phyloP scores from a whole-genome alignment of 2,329 filamentous ascomycete species.

The Colletotrichum sp. region DNA sequence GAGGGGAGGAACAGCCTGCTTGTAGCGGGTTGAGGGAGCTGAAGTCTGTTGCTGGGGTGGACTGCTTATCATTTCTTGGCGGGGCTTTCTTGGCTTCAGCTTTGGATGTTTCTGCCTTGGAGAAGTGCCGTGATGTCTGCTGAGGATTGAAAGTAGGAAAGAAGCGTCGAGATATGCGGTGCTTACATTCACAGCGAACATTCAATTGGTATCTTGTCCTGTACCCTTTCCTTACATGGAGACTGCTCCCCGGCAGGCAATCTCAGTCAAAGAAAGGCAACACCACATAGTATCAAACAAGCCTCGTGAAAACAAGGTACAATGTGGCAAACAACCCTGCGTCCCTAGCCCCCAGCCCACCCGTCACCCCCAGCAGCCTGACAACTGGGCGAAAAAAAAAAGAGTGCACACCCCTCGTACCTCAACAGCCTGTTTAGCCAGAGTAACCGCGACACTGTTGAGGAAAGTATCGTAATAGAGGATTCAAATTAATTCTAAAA shows the following conservation, averaged over 20 bases:
- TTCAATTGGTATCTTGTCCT: background rate
- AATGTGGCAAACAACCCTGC: background rate
- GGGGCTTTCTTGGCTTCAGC: background rate
- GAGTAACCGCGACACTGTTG: fast-evolving
- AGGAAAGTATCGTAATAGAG: too few species aligned
- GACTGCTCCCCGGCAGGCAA: background rate
- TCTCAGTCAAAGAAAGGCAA: background rate
- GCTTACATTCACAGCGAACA: background rate
- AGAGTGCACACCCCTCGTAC: too few species aligned
- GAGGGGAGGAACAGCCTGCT: background rate
- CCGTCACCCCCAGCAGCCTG: background rate
- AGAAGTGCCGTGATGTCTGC: background rate
- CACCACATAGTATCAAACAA: background rate
- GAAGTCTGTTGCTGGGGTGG: background rate
- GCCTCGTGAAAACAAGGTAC: background rate
- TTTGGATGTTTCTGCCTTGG: background rate
- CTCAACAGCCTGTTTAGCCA: too few species aligned
- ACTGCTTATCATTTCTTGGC: background rate
- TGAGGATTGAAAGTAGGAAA: fast-evolving
- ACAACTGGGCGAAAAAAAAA: too few species aligned
- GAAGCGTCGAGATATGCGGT: background rate
- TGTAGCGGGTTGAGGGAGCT: background rate
- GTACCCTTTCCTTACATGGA: too few species aligned
- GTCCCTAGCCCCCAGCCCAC: background rate
- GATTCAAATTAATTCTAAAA: too few species aligned